Percentiles rank a stretch among this genome's conserved stretches.
These are phyloP conservation scores for Dictyostelium citrinum DNA, from an alignment of 78 protist genomes.

Conservation along the genomic window DNA sequence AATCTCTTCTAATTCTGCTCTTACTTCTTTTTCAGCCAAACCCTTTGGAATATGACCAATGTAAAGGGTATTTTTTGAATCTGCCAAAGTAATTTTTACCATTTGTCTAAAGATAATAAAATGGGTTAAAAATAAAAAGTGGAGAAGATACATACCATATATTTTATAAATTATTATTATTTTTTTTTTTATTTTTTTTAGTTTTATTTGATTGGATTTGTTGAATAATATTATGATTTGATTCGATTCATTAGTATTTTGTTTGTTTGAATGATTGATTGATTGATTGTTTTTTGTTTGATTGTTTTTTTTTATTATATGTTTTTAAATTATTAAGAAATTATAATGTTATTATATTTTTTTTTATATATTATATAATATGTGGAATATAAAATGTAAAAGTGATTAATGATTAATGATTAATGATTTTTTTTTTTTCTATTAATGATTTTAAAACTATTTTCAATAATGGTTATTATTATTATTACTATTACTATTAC, in stretches of 20 bases:
- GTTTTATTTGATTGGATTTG: not conserved
- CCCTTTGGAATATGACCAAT: conserved; percentile 63
- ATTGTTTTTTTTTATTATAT: conserved; percentile 1
- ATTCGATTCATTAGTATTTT: not conserved
- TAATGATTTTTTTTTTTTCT: conserved; percentile 5
- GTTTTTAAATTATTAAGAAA: conserved; percentile 15
- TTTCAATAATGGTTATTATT: not conserved
- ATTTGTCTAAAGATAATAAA: conserved; percentile 6
- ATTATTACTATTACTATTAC: no score
- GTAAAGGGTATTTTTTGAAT: conserved; percentile 54
- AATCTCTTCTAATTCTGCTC: conserved; percentile 47
- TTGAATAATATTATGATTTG: not conserved
- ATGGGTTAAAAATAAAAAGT: not conserved
- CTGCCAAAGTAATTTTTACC: conserved; percentile 59
- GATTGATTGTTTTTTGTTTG: not conserved
- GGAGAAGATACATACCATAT: not conserved
- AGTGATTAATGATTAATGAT: conserved; percentile 39
- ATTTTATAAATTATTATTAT: not conserved
- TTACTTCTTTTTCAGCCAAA: conserved; percentile 39
- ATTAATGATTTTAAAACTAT: conserved; percentile 4
- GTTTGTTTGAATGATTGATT: not conserved
- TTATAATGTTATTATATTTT: conserved; percentile 15
- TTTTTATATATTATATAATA: not conserved
- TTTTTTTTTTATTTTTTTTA: not conserved
- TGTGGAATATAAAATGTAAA: not conserved